phyloP scores from a whole-genome alignment of 75 land plant genomes.

The Larix kaempferi region DNA sequence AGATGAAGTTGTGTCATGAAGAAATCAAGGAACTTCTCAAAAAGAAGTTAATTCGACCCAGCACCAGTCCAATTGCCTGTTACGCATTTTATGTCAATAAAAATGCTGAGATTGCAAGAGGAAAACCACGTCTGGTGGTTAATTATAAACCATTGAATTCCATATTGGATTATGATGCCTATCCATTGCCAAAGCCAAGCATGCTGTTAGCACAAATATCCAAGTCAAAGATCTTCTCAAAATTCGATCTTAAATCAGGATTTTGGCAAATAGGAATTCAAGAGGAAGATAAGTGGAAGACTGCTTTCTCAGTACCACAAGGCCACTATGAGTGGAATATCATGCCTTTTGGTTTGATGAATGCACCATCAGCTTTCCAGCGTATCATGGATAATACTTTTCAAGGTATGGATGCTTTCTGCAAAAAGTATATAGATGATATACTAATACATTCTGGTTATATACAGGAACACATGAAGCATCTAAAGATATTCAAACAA shows the following conservation, averaged over 20 bases:
- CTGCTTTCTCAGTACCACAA: not conserved
- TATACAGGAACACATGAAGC: not conserved
- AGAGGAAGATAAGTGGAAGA: not conserved
- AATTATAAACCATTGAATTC: not conserved
- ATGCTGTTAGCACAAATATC: not conserved
- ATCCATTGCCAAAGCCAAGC: not conserved
- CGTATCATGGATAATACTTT: not conserved
- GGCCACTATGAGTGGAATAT: not conserved
- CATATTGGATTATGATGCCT: not conserved
- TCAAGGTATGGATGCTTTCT: not conserved
- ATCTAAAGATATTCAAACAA: not conserved
- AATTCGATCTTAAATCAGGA: not conserved
- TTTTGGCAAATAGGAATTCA: not conserved
- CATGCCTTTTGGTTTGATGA: not conserved
- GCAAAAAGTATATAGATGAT: not conserved
- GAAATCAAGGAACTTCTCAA: not conserved
- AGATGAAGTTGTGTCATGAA: no score
- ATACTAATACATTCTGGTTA: not conserved
- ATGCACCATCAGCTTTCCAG: not conserved
- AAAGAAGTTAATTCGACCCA: not conserved
- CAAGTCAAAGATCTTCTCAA: not conserved
- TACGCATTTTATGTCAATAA: not conserved
- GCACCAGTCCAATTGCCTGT: not conserved
- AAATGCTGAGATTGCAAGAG: not conserved
- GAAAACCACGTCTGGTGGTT: not conserved